Conservation (phyloP, 768 basidiomycete genomes). For the Mrakia blollopis region DNA sequence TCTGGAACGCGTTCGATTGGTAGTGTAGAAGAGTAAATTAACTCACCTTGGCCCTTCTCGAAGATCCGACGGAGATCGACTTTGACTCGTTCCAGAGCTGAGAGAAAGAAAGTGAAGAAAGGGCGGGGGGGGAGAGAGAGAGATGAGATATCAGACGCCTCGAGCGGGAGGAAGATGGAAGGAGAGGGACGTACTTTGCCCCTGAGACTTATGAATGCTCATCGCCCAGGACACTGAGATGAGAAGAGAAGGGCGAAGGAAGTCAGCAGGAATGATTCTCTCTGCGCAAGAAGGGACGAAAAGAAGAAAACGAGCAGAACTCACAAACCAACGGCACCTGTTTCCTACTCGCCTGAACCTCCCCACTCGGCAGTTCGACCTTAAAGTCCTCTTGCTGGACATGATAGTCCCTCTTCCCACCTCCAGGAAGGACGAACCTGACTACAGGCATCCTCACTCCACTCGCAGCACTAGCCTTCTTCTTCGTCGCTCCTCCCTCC, state of each 20-base stretch:
- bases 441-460: constrained; percentile 58
- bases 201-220: constrained; percentile 93
- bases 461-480: background rate
- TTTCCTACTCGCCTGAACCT: constrained; percentile 68
- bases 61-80: constrained; percentile 91
- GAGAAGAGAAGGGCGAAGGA: background rate
- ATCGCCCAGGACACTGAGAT: constrained; percentile 77
- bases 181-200: constrained; percentile 55
- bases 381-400: constrained; percentile 74
- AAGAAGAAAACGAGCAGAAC: background rate
- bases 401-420: constrained; percentile 51
- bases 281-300: background rate
- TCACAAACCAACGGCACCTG: constrained; percentile 56
- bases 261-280: constrained; percentile 43
- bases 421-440: constrained; percentile 65
- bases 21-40: background rate
- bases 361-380: constrained; percentile 78
- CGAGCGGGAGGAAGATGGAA: background rate
- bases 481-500: constrained; percentile 20
- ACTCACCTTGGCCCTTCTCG: constrained; percentile 21
- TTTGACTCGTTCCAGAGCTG: constrained; percentile 77
- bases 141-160: background rate
- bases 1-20: background rate
- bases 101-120: too few species aligned
- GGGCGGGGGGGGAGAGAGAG: background rate